phyloP scores from a whole-genome alignment of 169 alveolate species.

The Cryptosporidium sp. region DNA sequence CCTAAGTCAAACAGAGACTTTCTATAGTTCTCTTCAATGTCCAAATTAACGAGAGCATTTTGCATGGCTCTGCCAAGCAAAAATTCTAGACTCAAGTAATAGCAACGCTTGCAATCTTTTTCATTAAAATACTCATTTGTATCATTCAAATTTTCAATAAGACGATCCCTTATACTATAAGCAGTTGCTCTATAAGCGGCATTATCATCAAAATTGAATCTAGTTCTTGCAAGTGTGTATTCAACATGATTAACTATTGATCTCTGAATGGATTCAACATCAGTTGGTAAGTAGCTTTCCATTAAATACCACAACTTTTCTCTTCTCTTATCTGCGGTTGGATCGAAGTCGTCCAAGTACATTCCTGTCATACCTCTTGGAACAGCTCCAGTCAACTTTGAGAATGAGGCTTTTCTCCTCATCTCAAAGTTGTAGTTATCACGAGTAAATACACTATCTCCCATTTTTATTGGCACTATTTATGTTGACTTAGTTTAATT shows the following conservation, averaged over 20 bases:
- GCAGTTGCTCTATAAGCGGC: conserved; percentile 92
- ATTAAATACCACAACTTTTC: conserved; percentile 89
- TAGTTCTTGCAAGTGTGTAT: conserved; percentile 93
- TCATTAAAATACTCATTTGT: conserved; percentile 89
- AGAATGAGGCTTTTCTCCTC: conserved; percentile 85
- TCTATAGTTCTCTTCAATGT: conserved; percentile 88
- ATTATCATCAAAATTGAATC: conserved; percentile 90
- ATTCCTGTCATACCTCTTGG: conserved; percentile 80
- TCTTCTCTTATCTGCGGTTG: conserved; percentile 78
- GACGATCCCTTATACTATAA: conserved; percentile 91
- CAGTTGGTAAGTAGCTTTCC: conserved; percentile 86
- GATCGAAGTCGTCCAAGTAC: conserved; percentile 79
- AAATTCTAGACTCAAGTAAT: conserved; percentile 93
- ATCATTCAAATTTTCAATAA: conserved; percentile 93
- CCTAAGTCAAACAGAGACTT: conserved; percentile 92
- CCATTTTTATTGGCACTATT: conserved; percentile 37
- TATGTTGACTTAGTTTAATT: conserved; percentile 3
- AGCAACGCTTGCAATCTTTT: conserved; percentile 90
- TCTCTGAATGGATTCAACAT: conserved; percentile 86
- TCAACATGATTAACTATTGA: conserved; percentile 88
- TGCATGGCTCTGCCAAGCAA: conserved; percentile 94
- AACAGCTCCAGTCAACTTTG: conserved; percentile 80
- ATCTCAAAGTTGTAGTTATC: conserved; percentile 80
- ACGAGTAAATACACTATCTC: conserved; percentile 74
- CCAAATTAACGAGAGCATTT: conserved; percentile 92